phyloP scores from a whole-genome alignment of 140 eudicot species.

The Flaveria floridana region DNA sequence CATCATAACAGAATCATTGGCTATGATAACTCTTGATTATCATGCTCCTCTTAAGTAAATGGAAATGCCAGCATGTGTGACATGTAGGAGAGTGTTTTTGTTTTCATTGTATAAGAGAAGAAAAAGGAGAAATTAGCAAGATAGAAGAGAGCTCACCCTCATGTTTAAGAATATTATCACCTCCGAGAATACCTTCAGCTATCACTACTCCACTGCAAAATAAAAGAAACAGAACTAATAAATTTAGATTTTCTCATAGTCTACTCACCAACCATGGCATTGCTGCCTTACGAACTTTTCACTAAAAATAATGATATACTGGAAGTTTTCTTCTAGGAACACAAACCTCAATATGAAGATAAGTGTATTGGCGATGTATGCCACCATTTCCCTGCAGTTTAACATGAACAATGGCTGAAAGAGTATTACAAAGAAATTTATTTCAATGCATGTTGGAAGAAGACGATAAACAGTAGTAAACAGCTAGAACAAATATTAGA shows the following conservation, averaged over 20 bases:
- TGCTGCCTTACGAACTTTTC: not conserved
- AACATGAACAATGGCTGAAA: slow-evolving; percentile 20
- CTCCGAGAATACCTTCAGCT: slow-evolving; percentile 79
- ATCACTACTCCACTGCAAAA: slow-evolving; percentile 84
- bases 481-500: not conserved
- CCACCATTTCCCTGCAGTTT: slow-evolving; percentile 92
- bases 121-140: not conserved
- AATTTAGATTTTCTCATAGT: not conserved
- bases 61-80: not conserved
- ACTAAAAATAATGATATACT: slow-evolving; percentile 5
- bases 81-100: not conserved
- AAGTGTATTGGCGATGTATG: slow-evolving; percentile 92
- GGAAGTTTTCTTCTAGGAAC: not conserved
- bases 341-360: slow-evolving; percentile 86
- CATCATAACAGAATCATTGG: not conserved
- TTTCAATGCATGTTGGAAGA: slow-evolving; percentile 19
- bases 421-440: slow-evolving; percentile 24
- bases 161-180: slow-evolving; percentile 51
- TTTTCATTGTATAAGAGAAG: not conserved
- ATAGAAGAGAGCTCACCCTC: slow-evolving; percentile 45
- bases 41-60: not conserved
- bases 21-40: not conserved
- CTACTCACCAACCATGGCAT: slow-evolving; percentile 1
- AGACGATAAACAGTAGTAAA: not conserved
- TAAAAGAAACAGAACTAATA: not conserved